These are phyloP conservation scores for Chamaecyparis obtusa DNA, from an alignment of 75 land plant genomes.

Conservation along the genomic window DNA sequence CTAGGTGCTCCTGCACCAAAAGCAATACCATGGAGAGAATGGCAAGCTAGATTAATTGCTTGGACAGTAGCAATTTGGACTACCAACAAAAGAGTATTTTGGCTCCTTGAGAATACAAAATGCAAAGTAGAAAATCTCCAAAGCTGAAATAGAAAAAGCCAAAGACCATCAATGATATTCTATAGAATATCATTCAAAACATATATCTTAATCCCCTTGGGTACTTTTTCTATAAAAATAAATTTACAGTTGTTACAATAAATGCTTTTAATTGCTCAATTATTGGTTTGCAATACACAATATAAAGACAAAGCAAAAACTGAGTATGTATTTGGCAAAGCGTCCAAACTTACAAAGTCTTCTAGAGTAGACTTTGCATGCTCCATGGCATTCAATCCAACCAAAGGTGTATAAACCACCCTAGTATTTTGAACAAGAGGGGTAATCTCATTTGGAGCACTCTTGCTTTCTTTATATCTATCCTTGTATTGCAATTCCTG, in stretches of 20 bases:
- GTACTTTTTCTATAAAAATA: not conserved
- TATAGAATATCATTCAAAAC: no score
- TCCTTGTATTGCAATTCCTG: not conserved
- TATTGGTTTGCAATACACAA: not conserved
- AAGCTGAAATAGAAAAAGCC: not conserved
- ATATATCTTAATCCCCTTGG: no score
- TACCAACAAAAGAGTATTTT: not conserved
- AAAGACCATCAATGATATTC: not conserved
- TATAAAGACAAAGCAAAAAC: not conserved
- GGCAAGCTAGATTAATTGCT: not conserved
- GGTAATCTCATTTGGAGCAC: not conserved
- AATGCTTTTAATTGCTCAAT: not conserved
- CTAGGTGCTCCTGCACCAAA: no score
- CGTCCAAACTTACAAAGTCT: constrained; percentile 73
- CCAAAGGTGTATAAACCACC: constrained; percentile 24
- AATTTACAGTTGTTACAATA: not conserved
- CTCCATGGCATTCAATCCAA: constrained; percentile 71
- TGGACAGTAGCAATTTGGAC: not conserved
- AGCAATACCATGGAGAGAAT: not conserved
- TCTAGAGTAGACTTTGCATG: constrained; percentile 88
- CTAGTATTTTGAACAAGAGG: not conserved
- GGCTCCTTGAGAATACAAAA: not conserved
- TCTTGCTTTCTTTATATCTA: not conserved
- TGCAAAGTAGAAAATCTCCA: not conserved
- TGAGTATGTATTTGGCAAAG: not conserved